A percentile compares a stretch with the other conserved stretches of the same genome.
These are phyloP conservation scores for Diplodia intermedia DNA, from an alignment of 2,329 filamentous ascomycete genomes.

Conservation along the genomic window DNA sequence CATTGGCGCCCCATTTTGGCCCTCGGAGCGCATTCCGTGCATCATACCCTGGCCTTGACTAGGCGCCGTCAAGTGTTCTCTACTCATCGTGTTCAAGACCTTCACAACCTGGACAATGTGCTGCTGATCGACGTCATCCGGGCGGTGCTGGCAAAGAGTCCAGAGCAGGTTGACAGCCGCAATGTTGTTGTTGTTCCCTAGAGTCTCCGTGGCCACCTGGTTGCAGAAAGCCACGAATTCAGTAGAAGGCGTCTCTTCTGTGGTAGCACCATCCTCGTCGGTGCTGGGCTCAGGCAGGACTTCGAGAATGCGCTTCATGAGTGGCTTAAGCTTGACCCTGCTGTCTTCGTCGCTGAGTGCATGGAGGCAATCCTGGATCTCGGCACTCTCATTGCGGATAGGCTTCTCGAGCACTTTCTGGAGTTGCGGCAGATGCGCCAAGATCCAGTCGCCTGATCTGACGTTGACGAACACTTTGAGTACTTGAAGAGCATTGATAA, in stretches of 20 bases:
- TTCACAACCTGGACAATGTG: constrained; percentile 92
- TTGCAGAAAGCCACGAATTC: constrained; percentile 88
- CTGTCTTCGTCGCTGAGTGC: constrained; percentile 73
- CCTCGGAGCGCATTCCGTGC: constrained; percentile 59
- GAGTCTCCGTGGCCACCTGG: constrained; percentile 83
- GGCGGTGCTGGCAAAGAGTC: constrained; percentile 85
- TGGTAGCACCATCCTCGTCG: constrained; percentile 77
- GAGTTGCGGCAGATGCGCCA: constrained; percentile 75
- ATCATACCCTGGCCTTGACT: constrained; percentile 50
- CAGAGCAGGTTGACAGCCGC: constrained; percentile 92
- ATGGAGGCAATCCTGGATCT: constrained; percentile 93
- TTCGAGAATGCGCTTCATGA: constrained; percentile 82
- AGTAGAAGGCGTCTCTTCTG: constrained; percentile 76
- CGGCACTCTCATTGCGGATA: constrained; percentile 84
- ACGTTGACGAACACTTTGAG: constrained; percentile 87
- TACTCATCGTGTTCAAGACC: constrained; percentile 82
- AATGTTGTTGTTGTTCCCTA: constrained; percentile 80
- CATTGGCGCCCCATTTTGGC: constrained; percentile 63
- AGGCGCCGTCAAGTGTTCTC: constrained; percentile 81
- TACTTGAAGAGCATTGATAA: constrained; percentile 93
- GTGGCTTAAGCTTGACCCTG: constrained; percentile 70
- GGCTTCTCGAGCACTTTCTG: constrained; percentile 92
- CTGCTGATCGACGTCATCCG: constrained; percentile 79
- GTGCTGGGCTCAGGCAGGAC: constrained; percentile 83
- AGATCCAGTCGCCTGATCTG: constrained; percentile 89